Evolutionary conservation across 2,329 filamentous ascomycete species (phyloP), one percentile per base, ranked within the genome.

Genomic region (Balansia obtecta): DNA sequence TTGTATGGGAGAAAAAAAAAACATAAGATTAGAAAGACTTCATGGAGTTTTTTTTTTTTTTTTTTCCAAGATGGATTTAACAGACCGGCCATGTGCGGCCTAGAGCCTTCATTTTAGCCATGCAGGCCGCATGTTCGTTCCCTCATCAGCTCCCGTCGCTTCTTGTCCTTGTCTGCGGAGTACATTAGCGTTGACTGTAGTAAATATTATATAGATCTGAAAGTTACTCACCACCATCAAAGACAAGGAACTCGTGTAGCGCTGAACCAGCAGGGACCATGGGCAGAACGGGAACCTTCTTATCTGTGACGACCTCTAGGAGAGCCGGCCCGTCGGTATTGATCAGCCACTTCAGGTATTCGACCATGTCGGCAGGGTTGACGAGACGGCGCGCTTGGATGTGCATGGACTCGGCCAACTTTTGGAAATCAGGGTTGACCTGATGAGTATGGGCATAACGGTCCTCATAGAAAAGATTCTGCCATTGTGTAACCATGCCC

Each of bases 401-500:
- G 54, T 84, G 82, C 91, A 97, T 97, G 20, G 91, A 84, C 56
- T 96, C 87, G 34, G 88, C 82, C 45, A 97, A 75, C 73, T 94
- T 95, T 65, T 94, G 83, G 65, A 97, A 97, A 66, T 96, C 83
- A n/a, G 91, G 89, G 69, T 97, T 97, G 64, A 80, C 77, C 71
- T 95, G 90, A 68, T 97, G 91, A 0, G 91, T 96, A 67, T 95
- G 90, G 37, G 88, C 78, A 61, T 83, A 97, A 59, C 91, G 83
- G 64, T 96, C 89, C 68, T 95, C 86, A 72, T 95, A 97, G 73
- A 97, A 97, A 57, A 97, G 81, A 61, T 88, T 90, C 71, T 97
- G 91, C 91, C 91, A 97, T 72, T 96, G 91, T 1, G 90, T 96
- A 42, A 97, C 90, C 91, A 97, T 97, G 49, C 91, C 91, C 71